A percentile compares a stretch with the other conserved stretches of the same genome.
phyloP scores from a whole-genome alignment of 2,329 filamentous ascomycete species.

The Aspergillus sp. region DNA sequence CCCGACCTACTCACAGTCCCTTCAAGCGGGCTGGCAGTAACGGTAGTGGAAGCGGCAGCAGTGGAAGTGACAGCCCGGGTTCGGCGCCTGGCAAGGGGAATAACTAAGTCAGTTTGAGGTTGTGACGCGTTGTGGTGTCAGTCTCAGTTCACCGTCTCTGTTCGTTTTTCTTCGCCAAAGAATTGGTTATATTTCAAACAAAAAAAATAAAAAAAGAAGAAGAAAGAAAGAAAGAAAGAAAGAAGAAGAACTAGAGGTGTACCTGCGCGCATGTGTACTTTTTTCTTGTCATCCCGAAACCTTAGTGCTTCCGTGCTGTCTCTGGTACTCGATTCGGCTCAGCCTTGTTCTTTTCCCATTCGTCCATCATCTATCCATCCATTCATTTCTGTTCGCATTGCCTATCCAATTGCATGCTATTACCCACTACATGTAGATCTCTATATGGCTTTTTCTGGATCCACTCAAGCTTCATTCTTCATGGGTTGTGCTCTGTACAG shows the following conservation, averaged over 20 bases:
- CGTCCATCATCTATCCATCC: background rate
- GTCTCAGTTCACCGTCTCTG: background rate
- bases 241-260: background rate
- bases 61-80: slow-evolving; percentile 34
- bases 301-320: background rate
- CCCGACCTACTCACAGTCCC: slow-evolving; percentile 29
- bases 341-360: background rate
- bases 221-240: too few relatives aligned
- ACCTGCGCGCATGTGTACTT: background rate
- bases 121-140: background rate
- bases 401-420: background rate
- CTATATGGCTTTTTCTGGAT: background rate
- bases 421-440: background rate
- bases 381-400: background rate
- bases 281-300: background rate
- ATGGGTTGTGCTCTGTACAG: background rate
- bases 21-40: slow-evolving; percentile 39
- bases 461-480: background rate
- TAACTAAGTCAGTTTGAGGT: slow-evolving; percentile 8
- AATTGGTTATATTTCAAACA: background rate
- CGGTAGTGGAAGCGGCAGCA: slow-evolving; percentile 41
- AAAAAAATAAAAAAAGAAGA: background rate
- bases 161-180: background rate
- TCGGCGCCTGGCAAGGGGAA: slow-evolving; percentile 27
- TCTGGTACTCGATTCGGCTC: background rate